phyloP scores from a whole-genome alignment of 345 rosid species.

The Cardamine chenopodiifolia region DNA sequence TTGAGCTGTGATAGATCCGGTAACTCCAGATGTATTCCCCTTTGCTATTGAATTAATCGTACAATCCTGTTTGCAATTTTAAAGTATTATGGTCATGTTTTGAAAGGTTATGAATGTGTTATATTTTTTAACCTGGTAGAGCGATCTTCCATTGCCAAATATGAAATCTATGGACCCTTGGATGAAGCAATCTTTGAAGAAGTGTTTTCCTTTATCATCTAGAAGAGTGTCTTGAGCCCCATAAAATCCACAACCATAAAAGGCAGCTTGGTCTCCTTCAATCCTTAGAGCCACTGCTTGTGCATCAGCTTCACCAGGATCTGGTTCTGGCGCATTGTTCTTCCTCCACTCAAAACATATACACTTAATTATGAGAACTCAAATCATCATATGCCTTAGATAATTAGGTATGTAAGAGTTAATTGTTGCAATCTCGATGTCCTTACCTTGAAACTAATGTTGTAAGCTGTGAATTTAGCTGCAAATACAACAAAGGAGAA shows the following conservation, averaged over 20 bases:
- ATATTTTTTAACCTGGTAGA: constrained; percentile 40
- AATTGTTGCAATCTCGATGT: neutral
- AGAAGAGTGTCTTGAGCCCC: constrained; percentile 91
- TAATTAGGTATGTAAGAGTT: neutral
- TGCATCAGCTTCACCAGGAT: constrained; percentile 66
- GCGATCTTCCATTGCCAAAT: constrained; percentile 72
- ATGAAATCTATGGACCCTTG: constrained; percentile 91
- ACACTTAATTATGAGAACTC: neutral
- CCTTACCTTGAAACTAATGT: constrained; percentile 77
- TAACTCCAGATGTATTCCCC: constrained; percentile 26
- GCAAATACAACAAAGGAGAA: constrained; percentile 72
- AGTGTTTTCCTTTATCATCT: constrained; percentile 77
- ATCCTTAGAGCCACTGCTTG: constrained; percentile 84
- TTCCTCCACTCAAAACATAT: constrained; percentile 35
- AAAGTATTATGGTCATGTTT: neutral
- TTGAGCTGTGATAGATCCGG: constrained; percentile 62
- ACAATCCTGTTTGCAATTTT: constrained; percentile 46
- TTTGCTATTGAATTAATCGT: constrained; percentile 53
- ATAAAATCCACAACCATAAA: constrained; percentile 78
- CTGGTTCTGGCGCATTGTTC: constrained; percentile 72
- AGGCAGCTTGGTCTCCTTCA: constrained; percentile 76
- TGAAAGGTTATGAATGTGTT: neutral
- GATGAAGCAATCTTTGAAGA: constrained; percentile 68
- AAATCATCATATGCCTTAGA: neutral
- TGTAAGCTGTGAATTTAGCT: constrained; percentile 70